These are phyloP conservation scores for Microbotryum lychnidis-dioicae DNA, from an alignment of 1,284 basidiomycete genomes.

Conservation along the genomic window DNA sequence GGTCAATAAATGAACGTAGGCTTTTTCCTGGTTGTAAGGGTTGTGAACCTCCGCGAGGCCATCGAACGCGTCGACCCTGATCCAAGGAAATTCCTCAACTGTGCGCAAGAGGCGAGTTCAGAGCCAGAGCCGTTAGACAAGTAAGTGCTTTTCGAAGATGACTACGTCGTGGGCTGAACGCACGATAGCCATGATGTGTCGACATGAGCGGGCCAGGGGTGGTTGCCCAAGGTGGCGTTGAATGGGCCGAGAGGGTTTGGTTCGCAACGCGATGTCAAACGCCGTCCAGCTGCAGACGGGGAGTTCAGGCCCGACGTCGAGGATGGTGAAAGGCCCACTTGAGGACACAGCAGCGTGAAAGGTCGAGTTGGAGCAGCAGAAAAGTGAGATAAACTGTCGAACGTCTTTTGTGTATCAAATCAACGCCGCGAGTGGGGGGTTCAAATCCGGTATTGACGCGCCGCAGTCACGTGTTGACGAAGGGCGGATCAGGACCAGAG, in stretches of 20 bases:
- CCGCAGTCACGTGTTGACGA: too few species aligned
- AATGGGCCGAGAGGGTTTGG: not conserved
- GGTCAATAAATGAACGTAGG: constrained; percentile 28
- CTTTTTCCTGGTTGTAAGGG: constrained; percentile 4
- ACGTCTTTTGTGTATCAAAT: too few species aligned
- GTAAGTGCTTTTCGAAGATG: not conserved
- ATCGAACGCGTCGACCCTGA: constrained; percentile 28
- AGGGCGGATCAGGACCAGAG: too few species aligned
- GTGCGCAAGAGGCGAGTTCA: not conserved
- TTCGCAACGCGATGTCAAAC: not conserved
- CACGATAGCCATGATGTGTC: constrained; percentile 21
- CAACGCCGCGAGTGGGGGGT: too few species aligned
- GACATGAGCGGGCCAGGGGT: constrained; percentile 7
- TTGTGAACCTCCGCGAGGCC: constrained; percentile 5
- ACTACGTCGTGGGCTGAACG: not conserved
- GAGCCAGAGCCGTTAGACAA: not conserved
- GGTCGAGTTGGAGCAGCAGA: too few species aligned
- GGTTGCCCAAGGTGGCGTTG: too few species aligned
- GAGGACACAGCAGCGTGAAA: too few species aligned
- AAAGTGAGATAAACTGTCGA: too few species aligned
- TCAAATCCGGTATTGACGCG: too few species aligned
- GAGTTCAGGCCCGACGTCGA: too few species aligned
- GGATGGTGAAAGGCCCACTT: too few species aligned
- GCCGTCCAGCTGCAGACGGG: too few species aligned
- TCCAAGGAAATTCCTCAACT: constrained; percentile 21